phyloP scores from a whole-genome alignment of 2,329 filamentous ascomycete species.

The Epichloe gansuensis region DNA sequence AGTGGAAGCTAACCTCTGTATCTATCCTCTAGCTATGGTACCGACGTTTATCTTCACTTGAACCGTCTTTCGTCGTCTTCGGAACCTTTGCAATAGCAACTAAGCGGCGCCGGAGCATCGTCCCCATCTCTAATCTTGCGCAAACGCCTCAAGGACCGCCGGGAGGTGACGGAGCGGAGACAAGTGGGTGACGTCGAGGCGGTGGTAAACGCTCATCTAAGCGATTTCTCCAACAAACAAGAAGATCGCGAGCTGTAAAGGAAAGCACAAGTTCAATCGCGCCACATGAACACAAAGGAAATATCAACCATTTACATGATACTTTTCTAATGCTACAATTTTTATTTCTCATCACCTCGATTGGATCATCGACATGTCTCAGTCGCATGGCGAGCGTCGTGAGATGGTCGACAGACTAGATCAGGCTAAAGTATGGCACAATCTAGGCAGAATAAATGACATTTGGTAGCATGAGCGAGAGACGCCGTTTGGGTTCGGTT shows the following conservation, averaged over 20 bases:
- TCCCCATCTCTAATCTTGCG: constrained; percentile 31
- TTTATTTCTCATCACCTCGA: background rate
- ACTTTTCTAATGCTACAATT: background rate
- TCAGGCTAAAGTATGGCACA: background rate
- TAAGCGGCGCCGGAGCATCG: constrained; percentile 36
- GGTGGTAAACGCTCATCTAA: constrained; percentile 47
- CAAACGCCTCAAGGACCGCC: constrained; percentile 51
- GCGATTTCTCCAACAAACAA: constrained; percentile 11
- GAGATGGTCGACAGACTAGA: background rate
- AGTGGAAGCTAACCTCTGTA: constrained; percentile 10
- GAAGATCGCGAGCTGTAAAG: constrained; percentile 25
- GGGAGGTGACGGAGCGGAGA: constrained; percentile 73
- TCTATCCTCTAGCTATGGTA: constrained; percentile 61
- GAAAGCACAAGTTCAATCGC: background rate
- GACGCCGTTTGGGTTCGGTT: background rate
- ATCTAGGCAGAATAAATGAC: background rate
- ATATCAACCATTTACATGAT: background rate
- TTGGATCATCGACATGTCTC: background rate
- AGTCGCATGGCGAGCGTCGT: background rate
- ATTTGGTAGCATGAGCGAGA: background rate
- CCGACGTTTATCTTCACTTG: constrained; percentile 94
- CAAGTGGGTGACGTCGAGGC: constrained; percentile 83
- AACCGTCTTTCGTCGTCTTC: constrained; percentile 92
- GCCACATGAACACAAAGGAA: background rate
- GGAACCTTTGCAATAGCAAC: constrained; percentile 89